phyloP scores from a whole-genome alignment of 768 basidiomycete genomes.

The Lactifluus pinguis region DNA sequence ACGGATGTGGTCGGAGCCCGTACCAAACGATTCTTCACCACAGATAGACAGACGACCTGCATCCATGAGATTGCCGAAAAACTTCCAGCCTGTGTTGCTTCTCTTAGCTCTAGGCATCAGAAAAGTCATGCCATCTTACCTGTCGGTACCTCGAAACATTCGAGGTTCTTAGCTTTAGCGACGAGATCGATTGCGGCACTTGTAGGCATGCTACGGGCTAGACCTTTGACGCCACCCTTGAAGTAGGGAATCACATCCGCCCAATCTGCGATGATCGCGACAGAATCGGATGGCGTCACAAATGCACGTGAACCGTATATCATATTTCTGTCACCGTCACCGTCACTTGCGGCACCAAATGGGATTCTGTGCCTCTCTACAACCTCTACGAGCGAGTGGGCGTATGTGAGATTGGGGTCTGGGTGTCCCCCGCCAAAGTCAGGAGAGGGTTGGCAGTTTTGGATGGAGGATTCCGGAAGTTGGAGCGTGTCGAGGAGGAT shows the following conservation, averaged over 20 bases:
- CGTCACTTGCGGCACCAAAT: constrained; percentile 96
- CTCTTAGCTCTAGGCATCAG: not conserved
- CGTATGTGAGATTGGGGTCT: constrained; percentile 97
- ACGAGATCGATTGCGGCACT: constrained; percentile 95
- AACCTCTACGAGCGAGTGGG: constrained; percentile 83
- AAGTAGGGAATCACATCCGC: constrained; percentile 89
- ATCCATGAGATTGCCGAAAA: constrained; percentile 99
- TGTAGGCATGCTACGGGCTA: constrained; percentile 97
- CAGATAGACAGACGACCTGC: constrained; percentile 96
- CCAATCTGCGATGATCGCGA: constrained; percentile 98
- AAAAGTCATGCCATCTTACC: constrained; percentile 37
- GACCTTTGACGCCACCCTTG: constrained; percentile 86
- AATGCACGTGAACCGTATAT: constrained; percentile 98
- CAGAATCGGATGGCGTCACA: constrained; percentile 95
- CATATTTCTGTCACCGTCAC: constrained; percentile 99
- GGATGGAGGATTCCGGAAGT: constrained; percentile 69
- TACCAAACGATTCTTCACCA: constrained; percentile 98
- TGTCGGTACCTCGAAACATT: constrained; percentile 94
- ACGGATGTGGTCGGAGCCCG: constrained; percentile 99
- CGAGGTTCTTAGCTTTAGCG: constrained; percentile 85
- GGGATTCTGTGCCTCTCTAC: constrained; percentile 81
- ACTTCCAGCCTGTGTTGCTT: constrained; percentile 78
- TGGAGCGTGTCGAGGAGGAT: constrained; percentile 80
- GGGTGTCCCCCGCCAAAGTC: constrained; percentile 98
- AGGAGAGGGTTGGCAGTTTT: constrained; percentile 86